Base-by-base conservation (phyloP, 2,329 filamentous ascomycete species). In the Hirsutella rhossiliensis region DNA sequence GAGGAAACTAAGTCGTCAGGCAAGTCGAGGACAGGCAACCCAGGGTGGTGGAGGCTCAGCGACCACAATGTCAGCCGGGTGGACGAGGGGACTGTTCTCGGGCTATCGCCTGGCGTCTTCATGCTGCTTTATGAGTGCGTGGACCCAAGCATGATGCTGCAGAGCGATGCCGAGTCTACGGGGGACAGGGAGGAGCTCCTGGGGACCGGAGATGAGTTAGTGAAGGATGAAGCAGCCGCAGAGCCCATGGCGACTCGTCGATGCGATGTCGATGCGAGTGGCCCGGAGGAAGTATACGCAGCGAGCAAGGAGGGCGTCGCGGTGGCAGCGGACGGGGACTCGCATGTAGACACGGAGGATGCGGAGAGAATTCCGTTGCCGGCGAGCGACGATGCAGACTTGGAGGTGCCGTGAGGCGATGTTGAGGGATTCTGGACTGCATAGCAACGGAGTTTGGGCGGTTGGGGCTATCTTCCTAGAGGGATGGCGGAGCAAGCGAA, bases 111-210 rank as follows among this genome's bases (percentile, higher is more conserved):
- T 0, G 87, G 87, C 2, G 90, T 89, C 0, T 97, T 97, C 58
- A 97, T 98, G 90, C 73, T 97, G 1, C 97, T 97, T 61, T 98
- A 97, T 60, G 90, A 98, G 59, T 78, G 76, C 40, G 67, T 84
- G 20, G 78, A 83, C 45, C 62, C 71, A 1, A 65, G 60, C 32
- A 66, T 68, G 27, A 58, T 82, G 18, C 59, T 71, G 11, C 55
- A 60, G 20, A 53, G 59, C 20, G 58, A 62, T 27, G 50, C 52
- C 15, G 48, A 43, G 19, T 48, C 47, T 15, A 30, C 41, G 17
- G 17, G 18, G 28, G 18, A 11, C 20, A 29, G 12, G 52, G 58
- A 43, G 18, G 18, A 18, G 13, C n/a, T n/a, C 1, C 28, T 17
- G 2, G 2, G 34, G 7, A n/a, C 34, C 2, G 23, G 5, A 9